phyloP scores from a whole-genome alignment of 306 rosid genomes.

The Leucaena leucocephala region DNA sequence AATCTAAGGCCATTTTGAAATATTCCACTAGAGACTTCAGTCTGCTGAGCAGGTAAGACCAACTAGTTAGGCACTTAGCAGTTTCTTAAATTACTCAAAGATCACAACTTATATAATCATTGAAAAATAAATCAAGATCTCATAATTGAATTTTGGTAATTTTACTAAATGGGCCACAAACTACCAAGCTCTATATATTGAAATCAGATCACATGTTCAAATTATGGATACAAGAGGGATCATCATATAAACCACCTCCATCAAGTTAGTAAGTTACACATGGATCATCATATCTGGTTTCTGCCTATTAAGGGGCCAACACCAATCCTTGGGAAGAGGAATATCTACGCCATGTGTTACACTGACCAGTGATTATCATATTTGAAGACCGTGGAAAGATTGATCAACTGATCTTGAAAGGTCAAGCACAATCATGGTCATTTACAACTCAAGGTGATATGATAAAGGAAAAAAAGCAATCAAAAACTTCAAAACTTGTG shows the following conservation, averaged over 20 bases:
- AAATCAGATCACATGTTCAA: constrained; percentile 5
- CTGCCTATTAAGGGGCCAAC: neutral
- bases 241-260: constrained; percentile 5
- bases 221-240: constrained; percentile 13
- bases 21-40: constrained; percentile 78
- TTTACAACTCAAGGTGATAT: neutral
- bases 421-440: neutral
- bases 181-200: constrained; percentile 4
- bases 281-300: neutral
- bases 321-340: neutral
- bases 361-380: neutral
- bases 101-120: constrained; percentile 27
- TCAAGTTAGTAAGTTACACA: neutral
- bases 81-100: constrained; percentile 29
- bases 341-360: neutral
- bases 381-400: neutral
- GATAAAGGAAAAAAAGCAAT: neutral
- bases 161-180: constrained; percentile 2
- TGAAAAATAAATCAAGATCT: neutral
- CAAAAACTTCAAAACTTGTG: neutral
- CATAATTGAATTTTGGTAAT: neutral
- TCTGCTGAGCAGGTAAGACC: constrained; percentile 51
- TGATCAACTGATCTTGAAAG: too few species aligned
- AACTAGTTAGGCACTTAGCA: constrained; percentile 40
- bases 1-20: constrained; percentile 90